Conservation (phyloP, 2,329 filamentous ascomycete genomes). For the Paecilomyces niveus region DNA sequence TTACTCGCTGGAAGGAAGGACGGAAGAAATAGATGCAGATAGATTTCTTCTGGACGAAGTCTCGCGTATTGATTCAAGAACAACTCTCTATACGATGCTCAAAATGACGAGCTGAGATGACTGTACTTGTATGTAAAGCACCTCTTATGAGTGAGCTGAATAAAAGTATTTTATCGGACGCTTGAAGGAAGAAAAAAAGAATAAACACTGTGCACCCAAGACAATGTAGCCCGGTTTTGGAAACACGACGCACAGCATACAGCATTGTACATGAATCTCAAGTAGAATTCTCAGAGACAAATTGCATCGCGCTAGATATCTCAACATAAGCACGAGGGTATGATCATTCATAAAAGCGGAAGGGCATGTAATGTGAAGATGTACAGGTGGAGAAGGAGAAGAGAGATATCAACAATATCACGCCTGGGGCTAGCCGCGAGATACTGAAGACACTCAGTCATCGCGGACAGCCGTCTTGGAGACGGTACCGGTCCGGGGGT, state of each 20-base stretch:
- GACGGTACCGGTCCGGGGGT: constrained; percentile 13
- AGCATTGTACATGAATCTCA: neutral
- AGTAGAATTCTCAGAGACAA: neutral
- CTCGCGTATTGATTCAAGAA: neutral
- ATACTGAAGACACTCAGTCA: constrained; percentile 1
- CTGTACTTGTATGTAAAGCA: neutral
- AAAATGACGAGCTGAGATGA: neutral
- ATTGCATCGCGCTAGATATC: neutral
- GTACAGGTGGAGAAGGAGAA: neutral
- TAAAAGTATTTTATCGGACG: neutral
- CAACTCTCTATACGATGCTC: neutral
- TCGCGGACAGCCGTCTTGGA: constrained; percentile 12
- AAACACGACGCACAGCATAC: neutral
- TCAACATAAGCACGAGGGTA: neutral
- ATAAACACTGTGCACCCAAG: neutral
- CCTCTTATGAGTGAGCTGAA: neutral
- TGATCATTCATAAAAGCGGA: neutral
- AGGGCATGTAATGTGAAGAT: neutral
- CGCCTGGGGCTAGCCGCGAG: neutral
- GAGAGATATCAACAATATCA: neutral
- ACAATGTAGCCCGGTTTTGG: neutral
- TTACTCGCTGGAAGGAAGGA: too few species aligned
- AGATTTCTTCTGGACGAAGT: neutral
- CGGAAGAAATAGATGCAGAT: too few species aligned
- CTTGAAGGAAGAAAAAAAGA: neutral